Base-by-base conservation (phyloP, 495 filamentous ascomycete genomes). In the Amniculicola lignicola region DNA sequence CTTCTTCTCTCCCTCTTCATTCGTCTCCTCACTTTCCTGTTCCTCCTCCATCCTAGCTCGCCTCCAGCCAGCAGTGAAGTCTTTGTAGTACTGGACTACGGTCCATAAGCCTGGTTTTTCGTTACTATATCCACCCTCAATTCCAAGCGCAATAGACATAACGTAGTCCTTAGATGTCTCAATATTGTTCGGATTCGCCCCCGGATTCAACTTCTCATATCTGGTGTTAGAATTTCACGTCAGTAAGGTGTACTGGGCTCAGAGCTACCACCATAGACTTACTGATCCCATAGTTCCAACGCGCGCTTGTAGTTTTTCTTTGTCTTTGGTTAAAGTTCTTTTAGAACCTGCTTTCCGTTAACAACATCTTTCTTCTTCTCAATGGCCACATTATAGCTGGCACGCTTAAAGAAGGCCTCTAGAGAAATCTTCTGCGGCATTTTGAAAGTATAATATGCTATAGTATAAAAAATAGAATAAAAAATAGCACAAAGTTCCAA, bases 341-440 rank as follows among this genome's bases (percentile, higher is more conserved):
- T n/a, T n/a, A n/a, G n/a, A n/a, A n/a, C n/a, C n/a, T n/a, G n/a
- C n/a, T n/a, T n/a, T n/a, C n/a, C n/a, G n/a, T n/a, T n/a, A n/a
- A n/a, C n/a, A n/a, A n/a, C n/a, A n/a, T n/a, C n/a, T n/a, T n/a
- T n/a, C n/a, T n/a, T n/a, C n/a, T n/a, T n/a, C n/a, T n/a, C n/a
- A 27, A 46, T 21, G 15, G 24, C 22, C 43, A 9, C 22, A 25
- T 46, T 46, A 27, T 46, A 3, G 31, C 22, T 46, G 24, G 43
- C 23, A 10, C 43, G 43, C 43, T 46, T 15, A 27, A 46, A 46
- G 24, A 46, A n/a, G n/a, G n/a, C n/a, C n/a, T n/a, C n/a, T n/a
- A n/a, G n/a, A n/a, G n/a, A n/a, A 49, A 37, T 49, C 16, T 36
- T 49, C 46, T 35, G 31, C 16, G 46, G 46, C 46, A 49, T 49